Conservation (phyloP, 805 yeast genomes). For the Cyberlindnera xishuangbannaensis region DNA sequence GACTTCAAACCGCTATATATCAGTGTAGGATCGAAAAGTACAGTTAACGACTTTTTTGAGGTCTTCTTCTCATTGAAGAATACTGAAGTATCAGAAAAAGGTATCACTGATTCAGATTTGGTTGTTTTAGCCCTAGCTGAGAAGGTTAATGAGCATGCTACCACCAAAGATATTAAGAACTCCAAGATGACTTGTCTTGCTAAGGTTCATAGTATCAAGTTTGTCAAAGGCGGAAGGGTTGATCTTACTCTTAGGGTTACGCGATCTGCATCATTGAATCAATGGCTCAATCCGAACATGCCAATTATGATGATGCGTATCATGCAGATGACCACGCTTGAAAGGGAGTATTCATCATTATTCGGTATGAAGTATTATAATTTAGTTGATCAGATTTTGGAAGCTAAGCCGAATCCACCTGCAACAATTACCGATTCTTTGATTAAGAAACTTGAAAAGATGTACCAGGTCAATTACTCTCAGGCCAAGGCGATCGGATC, state of each 20-base stretch:
- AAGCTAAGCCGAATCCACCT: conserved; percentile 55
- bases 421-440: conserved; percentile 28
- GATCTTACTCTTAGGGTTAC: conserved; percentile 73
- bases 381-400: conserved; percentile 56
- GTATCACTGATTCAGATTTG: conserved; percentile 70
- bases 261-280: conserved; percentile 39
- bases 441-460: conserved; percentile 36
- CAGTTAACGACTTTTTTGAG: conserved; percentile 83
- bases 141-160: conserved; percentile 19
- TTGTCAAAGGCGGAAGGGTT: conserved; percentile 54
- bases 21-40: conserved; percentile 71
- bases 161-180: conserved; percentile 29
- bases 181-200: conserved; percentile 62
- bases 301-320: conserved; percentile 65
- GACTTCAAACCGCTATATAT: conserved; percentile 55
- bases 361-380: conserved; percentile 81
- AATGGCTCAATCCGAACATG: conserved; percentile 54
- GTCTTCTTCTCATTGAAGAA: conserved; percentile 69
- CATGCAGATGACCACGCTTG: conserved; percentile 85
- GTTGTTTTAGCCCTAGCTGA: conserved; percentile 48
- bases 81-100: conserved; percentile 41
- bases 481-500: conserved; percentile 89
- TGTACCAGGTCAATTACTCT: conserved; percentile 69
- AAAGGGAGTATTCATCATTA: conserved; percentile 85
- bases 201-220: conserved; percentile 67